Evolutionary conservation across 352 stramenopile genomes (phyloP), one percentile per base, ranked within the genome.

Genomic region (Globisporangium spinosum): DNA sequence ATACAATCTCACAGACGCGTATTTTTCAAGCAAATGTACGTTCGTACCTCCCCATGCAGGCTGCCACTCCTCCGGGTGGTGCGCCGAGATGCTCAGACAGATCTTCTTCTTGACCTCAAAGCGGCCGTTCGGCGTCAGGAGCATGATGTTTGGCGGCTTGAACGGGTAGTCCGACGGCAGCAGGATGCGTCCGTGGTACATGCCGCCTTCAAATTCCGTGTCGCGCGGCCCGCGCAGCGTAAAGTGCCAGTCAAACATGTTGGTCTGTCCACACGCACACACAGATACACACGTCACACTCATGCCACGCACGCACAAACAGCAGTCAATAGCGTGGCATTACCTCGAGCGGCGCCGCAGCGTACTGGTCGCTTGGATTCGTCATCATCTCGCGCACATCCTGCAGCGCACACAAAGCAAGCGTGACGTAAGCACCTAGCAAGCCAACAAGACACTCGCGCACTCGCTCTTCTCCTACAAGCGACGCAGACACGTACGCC

Each of bases 21-120:
- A 15, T 32, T 32, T 32, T 6, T 47, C 38, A n/a, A 58, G 17
- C 32, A 9, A 38, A n/a, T 38, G 22, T 2, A 20, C 62, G 29
- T n/a, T 20, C 72, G 35, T 64, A 86, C 77, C 77, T 54, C 85
- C 85, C 84, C 95, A 99, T 5, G 92, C 93, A 7, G 94, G 94
- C 68, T 98, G 93, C 97, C 98, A 99, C 69, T 99, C 85, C 74
- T 99, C 98, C 0, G 97, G 97, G 77, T 99, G 98, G 75, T 98
- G 96, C 5, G 97, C 94, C 22, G 93, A 98, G 64, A 99, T 99
- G 47, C 90, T 98, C 22, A 99, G 75, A 78, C 98, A 99, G 65
- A 99, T 98, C 83, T 99, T 99, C 62, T 97, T 98, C 68, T 93
- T 93, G 7, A 97, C 91, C 79, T 98, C 96, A 76, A 99, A 99